Base-by-base conservation (phyloP, 2,329 filamentous ascomycete genomes). In the Phialemonium atrogriseum region DNA sequence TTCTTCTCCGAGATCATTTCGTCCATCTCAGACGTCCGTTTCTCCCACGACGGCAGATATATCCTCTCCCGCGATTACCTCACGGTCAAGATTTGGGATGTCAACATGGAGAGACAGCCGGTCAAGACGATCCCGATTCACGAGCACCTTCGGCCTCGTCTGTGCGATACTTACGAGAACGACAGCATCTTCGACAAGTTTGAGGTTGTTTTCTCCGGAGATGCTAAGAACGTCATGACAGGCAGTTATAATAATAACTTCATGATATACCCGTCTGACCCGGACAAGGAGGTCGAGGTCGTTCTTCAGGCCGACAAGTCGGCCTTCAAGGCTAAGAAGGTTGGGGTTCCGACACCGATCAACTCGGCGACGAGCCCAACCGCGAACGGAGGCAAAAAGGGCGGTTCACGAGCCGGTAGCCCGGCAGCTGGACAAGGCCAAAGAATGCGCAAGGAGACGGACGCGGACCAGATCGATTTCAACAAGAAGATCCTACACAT, bases 231-330 rank as follows among this genome's bases (percentile, higher is more conserved):
- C 49, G 91, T 96, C 44, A 98, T 98, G 91, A 98, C 91, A 5
- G 91, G 91, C 48, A 95, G 87, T 55, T 98, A 98, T 70, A 98
- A 98, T 73, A 98, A 98, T 68, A 98, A 98, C 66, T 96, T 98
- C 70, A 98, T 98, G 91, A 98, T 98, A 53, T 98, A 96, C 58
- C 91, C 91, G 5, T 91, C 88, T 16, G 89, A 96, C 50, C 84
- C 88, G 6, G 85, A 89, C 45, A 93, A 93, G 64, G 91, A 98
- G 55, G 89, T 89, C 4, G 91, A 98, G 59, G 88, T 98, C 28
- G 91, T 98, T 27, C 68, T 98, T 35, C 91, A 98, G 59, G 91
- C 91, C 23, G 91, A 98, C 58, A 98, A 98, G 68, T 94, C 87
- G 35, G 91, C 91, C 9, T 98, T 98, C 77, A 98, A 98, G 66